A percentile compares a stretch with the other conserved stretches of the same genome.
These are phyloP conservation scores for Lodderomyces pseudojiufengensis DNA, from an alignment of 1,139 yeast genomes.

Conservation along the genomic window DNA sequence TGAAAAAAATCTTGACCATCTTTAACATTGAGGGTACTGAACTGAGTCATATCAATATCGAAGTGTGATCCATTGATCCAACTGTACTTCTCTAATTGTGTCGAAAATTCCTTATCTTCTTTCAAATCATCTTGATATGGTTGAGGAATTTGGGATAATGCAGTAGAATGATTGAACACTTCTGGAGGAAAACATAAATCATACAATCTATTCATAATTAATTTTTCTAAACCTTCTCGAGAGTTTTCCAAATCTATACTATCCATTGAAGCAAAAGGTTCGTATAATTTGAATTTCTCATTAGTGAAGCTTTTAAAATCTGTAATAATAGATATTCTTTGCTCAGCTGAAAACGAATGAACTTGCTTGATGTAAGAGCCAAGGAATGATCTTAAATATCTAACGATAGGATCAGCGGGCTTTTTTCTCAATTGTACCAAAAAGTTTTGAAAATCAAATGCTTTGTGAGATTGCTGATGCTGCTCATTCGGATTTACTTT, in stretches of 20 bases:
- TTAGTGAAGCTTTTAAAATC: constrained; percentile 74
- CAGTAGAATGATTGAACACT: constrained; percentile 33
- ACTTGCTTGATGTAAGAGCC: constrained; percentile 68
- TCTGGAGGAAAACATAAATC: constrained; percentile 79
- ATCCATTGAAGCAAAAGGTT: constrained; percentile 71
- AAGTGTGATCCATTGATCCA: constrained; percentile 81
- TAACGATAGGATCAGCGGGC: constrained; percentile 84
- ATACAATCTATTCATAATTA: constrained; percentile 84
- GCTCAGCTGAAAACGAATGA: constrained; percentile 61
- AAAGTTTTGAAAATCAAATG: constrained; percentile 83
- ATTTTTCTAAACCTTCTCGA: constrained; percentile 87
- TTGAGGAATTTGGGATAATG: constrained; percentile 41
- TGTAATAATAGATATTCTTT: constrained; percentile 68
- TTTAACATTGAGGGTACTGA: constrained; percentile 18
- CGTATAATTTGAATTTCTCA: constrained; percentile 58
- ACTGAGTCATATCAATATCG: constrained; percentile 56
- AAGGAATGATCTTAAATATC: constrained; percentile 78
- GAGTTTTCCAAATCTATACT: constrained; percentile 64
- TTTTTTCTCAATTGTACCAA: constrained; percentile 66
- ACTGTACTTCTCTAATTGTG: constrained; percentile 60
- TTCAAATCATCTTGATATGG: constrained; percentile 48
- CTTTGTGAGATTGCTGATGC: constrained; percentile 41
- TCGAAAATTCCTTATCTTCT: constrained; percentile 54
- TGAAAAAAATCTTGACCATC: constrained; percentile 55
- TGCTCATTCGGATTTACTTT: constrained; percentile 26